Evolutionary conservation across 2,329 filamentous ascomycete species (phyloP).

Genomic region (Cordyceps fumosorosea): DNA sequence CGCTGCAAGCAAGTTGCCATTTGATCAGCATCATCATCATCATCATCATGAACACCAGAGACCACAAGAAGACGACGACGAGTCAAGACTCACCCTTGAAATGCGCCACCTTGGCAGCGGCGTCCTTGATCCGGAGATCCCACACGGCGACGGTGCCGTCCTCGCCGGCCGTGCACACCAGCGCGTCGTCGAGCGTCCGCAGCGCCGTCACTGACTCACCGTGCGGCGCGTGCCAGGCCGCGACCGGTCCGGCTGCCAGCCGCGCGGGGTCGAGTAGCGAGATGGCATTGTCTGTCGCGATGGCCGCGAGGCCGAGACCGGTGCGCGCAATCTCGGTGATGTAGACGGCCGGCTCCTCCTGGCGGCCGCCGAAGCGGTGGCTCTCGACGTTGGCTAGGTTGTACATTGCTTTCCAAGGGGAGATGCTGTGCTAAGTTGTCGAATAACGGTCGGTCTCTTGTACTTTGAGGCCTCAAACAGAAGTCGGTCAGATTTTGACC

Average conservation of each 20-base stretch:
- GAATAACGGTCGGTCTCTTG: neutral
- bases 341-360: conserved; percentile 38
- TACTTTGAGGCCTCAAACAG: neutral
- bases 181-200: conserved; percentile 43
- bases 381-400: conserved; percentile 26
- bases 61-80: fast-evolving
- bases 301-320: conserved; percentile 48
- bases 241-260: conserved; percentile 45
- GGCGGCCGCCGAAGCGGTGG: conserved; percentile 27
- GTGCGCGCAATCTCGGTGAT: conserved; percentile 52
- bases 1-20: conserved; percentile 24
- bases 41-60: too few relatives aligned
- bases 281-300: conserved; percentile 65
- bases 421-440: too few relatives aligned
- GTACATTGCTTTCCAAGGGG: conserved; percentile 25
- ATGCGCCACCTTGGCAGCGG: conserved; percentile 34
- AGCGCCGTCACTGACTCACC: conserved; percentile 56
- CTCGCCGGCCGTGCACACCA: conserved; percentile 64
- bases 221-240: conserved; percentile 45
- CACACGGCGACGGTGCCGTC: conserved; percentile 61
- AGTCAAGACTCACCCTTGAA: conserved; percentile 35
- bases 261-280: conserved; percentile 55
- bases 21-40: conserved; percentile 18
- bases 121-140: conserved; percentile 50
- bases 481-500: neutral